phyloP scores from a whole-genome alignment of 2,329 filamentous ascomycete genomes.

The Epichloe sibirici region DNA sequence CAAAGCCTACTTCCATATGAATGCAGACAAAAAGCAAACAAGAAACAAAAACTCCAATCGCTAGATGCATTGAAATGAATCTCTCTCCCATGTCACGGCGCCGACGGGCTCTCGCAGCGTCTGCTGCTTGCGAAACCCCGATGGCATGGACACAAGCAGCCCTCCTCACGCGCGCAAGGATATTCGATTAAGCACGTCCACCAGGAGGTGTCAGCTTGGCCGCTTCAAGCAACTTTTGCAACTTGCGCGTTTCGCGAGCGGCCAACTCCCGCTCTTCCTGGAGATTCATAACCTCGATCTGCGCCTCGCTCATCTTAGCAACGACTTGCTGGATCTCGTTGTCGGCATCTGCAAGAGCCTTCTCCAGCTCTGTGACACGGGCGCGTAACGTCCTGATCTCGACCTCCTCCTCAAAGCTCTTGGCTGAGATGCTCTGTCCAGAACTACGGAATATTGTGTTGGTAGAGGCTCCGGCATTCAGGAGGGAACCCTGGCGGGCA shows the following conservation, averaged over 20 bases:
- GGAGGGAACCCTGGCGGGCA: slow-evolving; percentile 20
- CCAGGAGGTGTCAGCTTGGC: slow-evolving; percentile 44
- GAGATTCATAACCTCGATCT: slow-evolving; percentile 72
- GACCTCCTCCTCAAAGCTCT: slow-evolving; percentile 58
- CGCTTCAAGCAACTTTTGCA: slow-evolving; percentile 54
- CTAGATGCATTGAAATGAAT: slow-evolving; percentile 21
- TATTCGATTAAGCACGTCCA: not conserved
- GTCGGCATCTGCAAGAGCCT: slow-evolving; percentile 47
- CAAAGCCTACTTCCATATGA: slow-evolving; percentile 8
- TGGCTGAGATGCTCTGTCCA: slow-evolving; percentile 42
- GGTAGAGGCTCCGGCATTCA: slow-evolving; percentile 18
- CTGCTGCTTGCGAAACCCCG: not conserved
- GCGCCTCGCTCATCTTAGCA: slow-evolving; percentile 64
- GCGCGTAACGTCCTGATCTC: slow-evolving; percentile 66
- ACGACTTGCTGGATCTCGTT: slow-evolving; percentile 75
- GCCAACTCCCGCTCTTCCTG: slow-evolving; percentile 66
- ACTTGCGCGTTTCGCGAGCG: slow-evolving; percentile 54
- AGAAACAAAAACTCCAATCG: slow-evolving; percentile 25
- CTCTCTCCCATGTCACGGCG: not conserved
- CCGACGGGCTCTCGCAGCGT: not conserved
- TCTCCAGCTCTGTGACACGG: slow-evolving; percentile 75
- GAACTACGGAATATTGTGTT: slow-evolving; percentile 24
- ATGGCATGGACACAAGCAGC: not conserved
- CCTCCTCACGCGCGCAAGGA: not conserved
- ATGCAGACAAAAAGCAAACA: slow-evolving; percentile 12